phyloP scores from a whole-genome alignment of 164 flowering plant genomes.

The Paratinospora sagittata region DNA sequence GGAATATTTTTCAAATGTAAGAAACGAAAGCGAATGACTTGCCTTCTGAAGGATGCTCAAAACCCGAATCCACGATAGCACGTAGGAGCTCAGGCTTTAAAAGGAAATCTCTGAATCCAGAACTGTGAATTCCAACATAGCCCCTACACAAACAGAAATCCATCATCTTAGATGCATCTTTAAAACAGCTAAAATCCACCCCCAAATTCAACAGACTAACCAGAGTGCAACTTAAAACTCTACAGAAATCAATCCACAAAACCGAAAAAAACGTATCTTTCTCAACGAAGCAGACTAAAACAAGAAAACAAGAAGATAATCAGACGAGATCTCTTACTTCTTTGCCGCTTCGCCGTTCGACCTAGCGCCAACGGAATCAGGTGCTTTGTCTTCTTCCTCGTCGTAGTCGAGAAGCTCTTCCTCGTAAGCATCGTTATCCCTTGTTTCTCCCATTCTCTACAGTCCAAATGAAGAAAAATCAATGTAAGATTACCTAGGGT shows the following conservation, averaged over 20 bases:
- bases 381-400: conserved; percentile 85
- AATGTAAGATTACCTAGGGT: background rate
- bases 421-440: conserved; percentile 79
- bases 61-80: conserved; percentile 94
- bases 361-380: conserved; percentile 56
- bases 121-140: conserved; percentile 95
- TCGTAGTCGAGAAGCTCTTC: conserved; percentile 98
- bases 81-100: conserved; percentile 95
- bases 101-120: conserved; percentile 95
- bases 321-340: conserved; percentile 44
- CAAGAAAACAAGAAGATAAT: background rate
- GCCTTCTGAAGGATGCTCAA: conserved; percentile 99
- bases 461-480: conserved; percentile 2
- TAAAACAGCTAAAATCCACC: background rate
- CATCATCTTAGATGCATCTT: background rate
- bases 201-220: background rate
- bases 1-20: background rate
- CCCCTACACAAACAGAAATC: conserved; percentile 46
- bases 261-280: background rate
- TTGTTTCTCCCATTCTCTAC: conserved; percentile 59
- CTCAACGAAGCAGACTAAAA: background rate
- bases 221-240: background rate
- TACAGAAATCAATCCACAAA: background rate
- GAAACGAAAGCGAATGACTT: conserved; percentile 12
- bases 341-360: conserved; percentile 65